phyloP scores from a whole-genome alignment of 2,329 filamentous ascomycete genomes.

The Cercospora berteroae region DNA sequence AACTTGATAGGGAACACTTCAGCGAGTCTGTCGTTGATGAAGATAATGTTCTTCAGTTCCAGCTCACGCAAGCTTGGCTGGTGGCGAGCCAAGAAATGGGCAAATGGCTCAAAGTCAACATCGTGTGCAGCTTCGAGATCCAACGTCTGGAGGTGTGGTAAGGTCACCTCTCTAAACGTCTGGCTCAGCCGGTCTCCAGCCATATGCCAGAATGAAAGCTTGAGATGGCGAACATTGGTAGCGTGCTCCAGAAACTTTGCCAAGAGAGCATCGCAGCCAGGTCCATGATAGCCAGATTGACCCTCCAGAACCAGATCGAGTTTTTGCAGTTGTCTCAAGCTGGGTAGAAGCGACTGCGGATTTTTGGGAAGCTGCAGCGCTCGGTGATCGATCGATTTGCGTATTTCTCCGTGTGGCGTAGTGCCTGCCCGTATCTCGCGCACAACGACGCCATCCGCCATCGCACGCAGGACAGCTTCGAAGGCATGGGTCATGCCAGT shows the following conservation, averaged over 20 bases:
- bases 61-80: conserved; percentile 8
- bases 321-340: background rate
- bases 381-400: conserved; percentile 4
- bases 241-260: background rate
- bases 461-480: background rate
- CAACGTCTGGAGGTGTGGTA: conserved; percentile 6
- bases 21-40: conserved; percentile 8
- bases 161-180: conserved; percentile 6
- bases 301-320: conserved; percentile 14
- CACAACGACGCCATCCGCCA: background rate
- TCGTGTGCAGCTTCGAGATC: conserved; percentile 9
- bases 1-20: conserved; percentile 6
- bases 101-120: conserved; percentile 3
- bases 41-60: conserved; percentile 9
- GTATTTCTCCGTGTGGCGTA: background rate
- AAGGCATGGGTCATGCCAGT: conserved; percentile 5
- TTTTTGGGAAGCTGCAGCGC: background rate
- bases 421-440: conserved; percentile 1
- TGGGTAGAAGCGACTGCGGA: background rate
- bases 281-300: background rate
- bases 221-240: conserved; percentile 8
- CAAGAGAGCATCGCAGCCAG: conserved; percentile 2
- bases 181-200: conserved; percentile 7
- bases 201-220: conserved; percentile 13
- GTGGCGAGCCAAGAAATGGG: conserved; percentile 11